Percentiles rank a stretch among this genome's conserved stretches.
phyloP scores from a whole-genome alignment of 2,329 filamentous ascomycete species.

The Fusarium torulosum region DNA sequence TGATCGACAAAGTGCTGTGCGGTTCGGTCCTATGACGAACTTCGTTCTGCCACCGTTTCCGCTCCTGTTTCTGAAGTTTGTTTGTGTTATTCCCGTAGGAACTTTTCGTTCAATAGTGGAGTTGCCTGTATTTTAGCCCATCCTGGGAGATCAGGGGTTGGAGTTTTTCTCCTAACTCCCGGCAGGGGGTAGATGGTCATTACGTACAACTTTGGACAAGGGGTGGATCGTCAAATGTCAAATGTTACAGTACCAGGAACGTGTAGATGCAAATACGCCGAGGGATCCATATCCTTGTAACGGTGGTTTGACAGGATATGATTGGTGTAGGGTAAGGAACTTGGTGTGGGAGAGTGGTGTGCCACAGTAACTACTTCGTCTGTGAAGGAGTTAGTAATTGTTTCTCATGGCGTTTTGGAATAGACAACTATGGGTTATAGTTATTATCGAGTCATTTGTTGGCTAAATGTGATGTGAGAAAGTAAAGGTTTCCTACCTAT shows the following conservation, averaged over 20 bases:
- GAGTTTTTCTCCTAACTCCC: too few relatives aligned
- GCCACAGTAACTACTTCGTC: too few relatives aligned
- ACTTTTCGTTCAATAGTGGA: not conserved
- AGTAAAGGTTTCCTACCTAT: too few relatives aligned
- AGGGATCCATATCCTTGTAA: not conserved
- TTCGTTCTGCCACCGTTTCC: not conserved
- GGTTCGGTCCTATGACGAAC: too few relatives aligned
- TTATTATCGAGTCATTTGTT: too few relatives aligned
- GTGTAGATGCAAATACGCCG: not conserved
- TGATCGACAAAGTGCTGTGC: not conserved
- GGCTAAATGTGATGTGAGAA: too few relatives aligned
- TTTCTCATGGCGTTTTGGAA: not conserved
- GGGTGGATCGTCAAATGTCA: not conserved
- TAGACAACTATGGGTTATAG: not conserved
- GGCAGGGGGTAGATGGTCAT: not conserved
- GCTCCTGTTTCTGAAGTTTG: not conserved
- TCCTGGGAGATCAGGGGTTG: too few relatives aligned
- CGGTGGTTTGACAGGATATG: not conserved
- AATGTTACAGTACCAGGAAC: not conserved
- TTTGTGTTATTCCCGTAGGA: not conserved
- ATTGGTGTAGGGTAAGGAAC: not conserved
- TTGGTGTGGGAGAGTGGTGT: too few relatives aligned
- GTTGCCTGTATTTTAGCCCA: too few relatives aligned
- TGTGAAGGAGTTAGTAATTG: too few relatives aligned
- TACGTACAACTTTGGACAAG: not conserved